phyloP scores from a whole-genome alignment of 2,329 filamentous ascomycete species.

The Trichophyton rubrum region DNA sequence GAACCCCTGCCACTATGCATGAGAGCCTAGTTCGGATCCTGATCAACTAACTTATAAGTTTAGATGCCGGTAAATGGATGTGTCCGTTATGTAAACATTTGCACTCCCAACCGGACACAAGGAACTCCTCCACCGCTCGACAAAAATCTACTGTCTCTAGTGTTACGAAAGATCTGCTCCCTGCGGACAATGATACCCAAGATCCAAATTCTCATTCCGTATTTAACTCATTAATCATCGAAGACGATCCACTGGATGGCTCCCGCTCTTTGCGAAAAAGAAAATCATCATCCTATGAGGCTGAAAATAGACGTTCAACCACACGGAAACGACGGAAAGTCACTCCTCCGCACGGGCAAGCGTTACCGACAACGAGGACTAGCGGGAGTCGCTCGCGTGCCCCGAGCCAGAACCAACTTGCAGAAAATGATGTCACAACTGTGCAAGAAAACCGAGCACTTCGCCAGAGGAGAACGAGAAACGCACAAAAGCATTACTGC shows the following conservation, averaged over 20 bases:
- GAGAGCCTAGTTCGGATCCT: not conserved
- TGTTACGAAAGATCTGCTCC: slow-evolving; percentile 58
- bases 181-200: slow-evolving; percentile 51
- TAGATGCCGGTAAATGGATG: slow-evolving; percentile 48
- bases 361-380: not conserved
- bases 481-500: slow-evolving; percentile 29
- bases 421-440: slow-evolving; percentile 7
- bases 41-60: slow-evolving; percentile 15
- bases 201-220: slow-evolving; percentile 63
- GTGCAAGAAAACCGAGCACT: slow-evolving; percentile 21
- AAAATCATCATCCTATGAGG: slow-evolving; percentile 60
- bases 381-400: slow-evolving; percentile 8
- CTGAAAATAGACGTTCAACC: slow-evolving; percentile 34
- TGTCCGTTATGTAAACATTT: slow-evolving; percentile 45
- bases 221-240: slow-evolving; percentile 59
- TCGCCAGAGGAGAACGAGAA: slow-evolving; percentile 47
- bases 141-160: slow-evolving; percentile 52
- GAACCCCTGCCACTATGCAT: slow-evolving; percentile 3
- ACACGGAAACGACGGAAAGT: slow-evolving; percentile 40
- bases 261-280: slow-evolving; percentile 70
- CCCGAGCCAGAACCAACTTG: slow-evolving; percentile 6
- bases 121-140: slow-evolving; percentile 16
- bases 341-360: slow-evolving; percentile 7
- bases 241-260: slow-evolving; percentile 62
- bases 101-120: slow-evolving; percentile 23